A percentile compares a stretch with the other conserved stretches of the same genome.
These are phyloP conservation scores for Myxozyma vanderwaltii DNA, from an alignment of 805 yeast species.

Conservation along the genomic window DNA sequence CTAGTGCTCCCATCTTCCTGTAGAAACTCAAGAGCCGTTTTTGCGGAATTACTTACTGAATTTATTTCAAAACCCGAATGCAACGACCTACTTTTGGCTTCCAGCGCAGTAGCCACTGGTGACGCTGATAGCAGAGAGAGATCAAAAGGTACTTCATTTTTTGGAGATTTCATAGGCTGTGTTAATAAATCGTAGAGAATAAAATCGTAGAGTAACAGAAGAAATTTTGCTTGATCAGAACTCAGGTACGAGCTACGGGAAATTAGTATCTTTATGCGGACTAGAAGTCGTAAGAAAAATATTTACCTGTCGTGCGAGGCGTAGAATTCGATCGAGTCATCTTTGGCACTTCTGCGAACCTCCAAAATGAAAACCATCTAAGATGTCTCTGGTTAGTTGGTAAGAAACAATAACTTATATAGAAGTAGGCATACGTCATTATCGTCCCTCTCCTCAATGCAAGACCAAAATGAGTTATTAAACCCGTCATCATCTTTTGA, in stretches of 20 bases:
- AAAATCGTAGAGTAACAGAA: constrained; percentile 7
- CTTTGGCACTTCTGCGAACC: constrained; percentile 1
- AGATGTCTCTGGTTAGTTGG: background rate
- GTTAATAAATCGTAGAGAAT: background rate
- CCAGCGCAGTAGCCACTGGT: background rate
- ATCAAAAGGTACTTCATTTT: background rate
- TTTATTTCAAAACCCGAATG: constrained; percentile 21
- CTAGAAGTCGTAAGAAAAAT: too few relatives aligned
- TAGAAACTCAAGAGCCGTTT: constrained; percentile 28
- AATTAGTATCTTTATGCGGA: background rate
- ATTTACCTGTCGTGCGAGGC: constrained; percentile 10
- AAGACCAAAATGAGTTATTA: constrained; percentile 17
- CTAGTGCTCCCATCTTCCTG: background rate
- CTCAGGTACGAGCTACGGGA: constrained; percentile 5
- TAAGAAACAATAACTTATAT: background rate
- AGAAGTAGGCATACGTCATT: constrained; percentile 14
- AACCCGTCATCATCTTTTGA: constrained; percentile 1
- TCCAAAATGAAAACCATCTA: constrained; percentile 23
- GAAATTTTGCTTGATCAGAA: background rate
- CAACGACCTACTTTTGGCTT: background rate
- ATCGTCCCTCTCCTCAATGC: constrained; percentile 15
- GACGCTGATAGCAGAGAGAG: constrained; percentile 1
- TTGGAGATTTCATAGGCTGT: background rate
- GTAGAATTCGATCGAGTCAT: constrained; percentile 3
- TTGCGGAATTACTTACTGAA: constrained; percentile 4